A percentile compares a stretch with the other conserved stretches of the same genome.
Evolutionary conservation across 106 monocot genomes (phyloP).

Genomic region (Allium cepa): DNA sequence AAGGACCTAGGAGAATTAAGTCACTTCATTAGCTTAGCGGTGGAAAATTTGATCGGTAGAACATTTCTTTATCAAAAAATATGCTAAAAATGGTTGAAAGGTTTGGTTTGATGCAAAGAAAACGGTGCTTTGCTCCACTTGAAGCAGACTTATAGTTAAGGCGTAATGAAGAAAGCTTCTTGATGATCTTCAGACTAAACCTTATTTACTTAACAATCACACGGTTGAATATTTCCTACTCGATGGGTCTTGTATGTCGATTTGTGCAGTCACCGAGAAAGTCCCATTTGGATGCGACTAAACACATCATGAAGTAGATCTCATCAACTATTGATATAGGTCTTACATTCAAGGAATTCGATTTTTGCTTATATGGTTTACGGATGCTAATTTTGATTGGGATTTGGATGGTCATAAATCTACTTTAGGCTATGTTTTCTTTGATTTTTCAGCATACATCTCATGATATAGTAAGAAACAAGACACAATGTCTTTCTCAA

Average conservation of each 20-base stretch:
- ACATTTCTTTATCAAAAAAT: not conserved
- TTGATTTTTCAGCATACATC: not conserved
- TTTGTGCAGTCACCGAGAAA: not conserved
- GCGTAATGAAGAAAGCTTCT: not conserved
- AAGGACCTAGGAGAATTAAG: not conserved
- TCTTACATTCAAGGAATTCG: not conserved
- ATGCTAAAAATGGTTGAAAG: not conserved
- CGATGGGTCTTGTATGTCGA: not conserved
- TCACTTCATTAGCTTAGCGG: not conserved
- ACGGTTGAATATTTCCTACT: constrained; percentile 2
- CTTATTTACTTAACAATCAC: constrained; percentile 7
- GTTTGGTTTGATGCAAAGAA: not conserved
- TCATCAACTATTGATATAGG: not conserved
- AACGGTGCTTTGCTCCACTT: not conserved
- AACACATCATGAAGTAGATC: constrained; percentile 3
- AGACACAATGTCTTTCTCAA: not conserved
- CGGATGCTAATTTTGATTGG: not conserved
- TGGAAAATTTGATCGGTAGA: not conserved
- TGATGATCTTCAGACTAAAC: not conserved
- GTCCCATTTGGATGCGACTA: not conserved
- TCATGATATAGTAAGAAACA: constrained; percentile 8
- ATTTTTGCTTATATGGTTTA: not conserved
- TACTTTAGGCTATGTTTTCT: constrained; percentile 5
- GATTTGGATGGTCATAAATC: constrained; percentile 5
- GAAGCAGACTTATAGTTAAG: not conserved